Evolutionary conservation across 306 rosid genomes (phyloP), one percentile per base, ranked within the genome.

Genomic region (Oxytropis ochrocephala): DNA sequence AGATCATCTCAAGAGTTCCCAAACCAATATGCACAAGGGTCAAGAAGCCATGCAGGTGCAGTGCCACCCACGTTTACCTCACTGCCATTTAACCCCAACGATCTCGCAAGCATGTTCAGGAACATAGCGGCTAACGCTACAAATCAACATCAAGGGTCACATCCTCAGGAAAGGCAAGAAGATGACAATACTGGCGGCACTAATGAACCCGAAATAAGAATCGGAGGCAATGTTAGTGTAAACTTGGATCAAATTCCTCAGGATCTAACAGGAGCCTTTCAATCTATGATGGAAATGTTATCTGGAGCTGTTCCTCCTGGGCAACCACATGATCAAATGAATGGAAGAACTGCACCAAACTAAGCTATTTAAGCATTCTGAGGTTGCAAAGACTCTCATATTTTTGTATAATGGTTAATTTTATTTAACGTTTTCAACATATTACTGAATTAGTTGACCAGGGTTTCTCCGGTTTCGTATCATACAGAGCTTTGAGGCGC

Each of bases 271-370:
- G 92, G 94, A 12, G 85, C 87, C 49, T 64, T 94, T 51, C 81
- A 87, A 69, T 79, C 89, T 41, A 53, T 88, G 80, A 85, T 90
- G 91, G 89, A 84, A 60, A 84, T 90, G 89, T 84, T 88, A 12
- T 73, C 91, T 3, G 87, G 92, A 65, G 62, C 70, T 52, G 79
- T 74, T 8, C 49, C 85, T 24, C 77, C 53, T 0, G 85, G 81
- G 27, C 85, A 85, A 64, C 72, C 81, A 35, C 86, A 80, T 27
- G 85, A 88, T 72, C 77, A 81, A 9, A 35, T 17, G 4, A 61
- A 82, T 59, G 86, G 67, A 76, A 71, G 95, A 67, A 73, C 88
- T 10, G 55, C 87, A 1, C 94, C 89, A 72, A 85, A 79, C 84
- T 90, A 73, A 67, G 76, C 32, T 41, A 36, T 24, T 32, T 18